Conservation (phyloP, 2,329 filamentous ascomycete genomes). For the Purpureocillium takamizusanense region DNA sequence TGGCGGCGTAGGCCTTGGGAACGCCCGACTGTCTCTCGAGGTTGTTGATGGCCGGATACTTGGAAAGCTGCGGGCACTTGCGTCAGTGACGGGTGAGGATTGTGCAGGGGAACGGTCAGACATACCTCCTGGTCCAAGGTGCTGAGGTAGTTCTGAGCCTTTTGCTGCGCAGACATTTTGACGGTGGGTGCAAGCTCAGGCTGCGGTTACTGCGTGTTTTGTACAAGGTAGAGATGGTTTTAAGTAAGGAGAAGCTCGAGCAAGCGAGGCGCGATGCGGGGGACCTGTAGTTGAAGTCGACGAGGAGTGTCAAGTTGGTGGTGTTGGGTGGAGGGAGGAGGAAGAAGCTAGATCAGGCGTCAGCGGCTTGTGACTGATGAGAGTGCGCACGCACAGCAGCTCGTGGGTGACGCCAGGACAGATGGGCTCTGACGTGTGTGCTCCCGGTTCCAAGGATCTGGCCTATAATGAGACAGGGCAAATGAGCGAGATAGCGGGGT, state of each 20-base stretch:
- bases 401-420: too few relatives aligned
- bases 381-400: too few relatives aligned
- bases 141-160: slow-evolving; percentile 65
- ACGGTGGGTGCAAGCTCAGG: slow-evolving; percentile 10
- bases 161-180: slow-evolving; percentile 66
- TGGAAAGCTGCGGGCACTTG: slow-evolving; percentile 55
- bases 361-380: slow-evolving; percentile 19
- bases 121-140: slow-evolving; percentile 77
- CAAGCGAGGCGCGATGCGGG: slow-evolving; percentile 3
- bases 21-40: slow-evolving; percentile 76
- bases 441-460: not conserved
- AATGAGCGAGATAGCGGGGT: slow-evolving; percentile 1
- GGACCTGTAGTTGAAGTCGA: slow-evolving; percentile 5
- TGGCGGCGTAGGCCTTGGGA: slow-evolving; percentile 76
- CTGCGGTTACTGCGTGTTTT: too few relatives aligned
- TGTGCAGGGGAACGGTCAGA: slow-evolving; percentile 7
- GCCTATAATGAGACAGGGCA: not conserved
- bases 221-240: not conserved
- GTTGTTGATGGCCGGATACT: slow-evolving; percentile 76
- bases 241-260: too few relatives aligned
- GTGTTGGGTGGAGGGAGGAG: slow-evolving; percentile 10
- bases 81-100: not conserved
- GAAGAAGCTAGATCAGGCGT: slow-evolving; percentile 15
- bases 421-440: slow-evolving; percentile 9
- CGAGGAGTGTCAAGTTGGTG: slow-evolving; percentile 9